Evolutionary conservation across 257 asterid species (phyloP).

Genomic region (Capsicum pubescens): DNA sequence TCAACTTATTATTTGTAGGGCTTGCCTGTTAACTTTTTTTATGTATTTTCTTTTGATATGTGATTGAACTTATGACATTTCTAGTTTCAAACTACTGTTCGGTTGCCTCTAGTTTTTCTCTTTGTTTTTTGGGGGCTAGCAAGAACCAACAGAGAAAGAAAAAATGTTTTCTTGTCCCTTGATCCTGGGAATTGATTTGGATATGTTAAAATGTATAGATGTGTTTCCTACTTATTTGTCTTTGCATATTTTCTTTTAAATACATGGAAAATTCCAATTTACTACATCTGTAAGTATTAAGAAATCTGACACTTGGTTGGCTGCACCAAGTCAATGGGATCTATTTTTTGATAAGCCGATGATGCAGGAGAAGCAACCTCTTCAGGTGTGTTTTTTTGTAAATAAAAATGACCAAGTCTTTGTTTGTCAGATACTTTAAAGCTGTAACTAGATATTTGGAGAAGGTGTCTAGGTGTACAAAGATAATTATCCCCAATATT

Average conservation of each 20-base stretch:
- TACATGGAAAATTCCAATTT: neutral
- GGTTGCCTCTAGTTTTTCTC: neutral
- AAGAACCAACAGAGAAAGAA: neutral
- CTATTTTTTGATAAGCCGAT: constrained; percentile 96
- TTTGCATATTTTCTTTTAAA: neutral
- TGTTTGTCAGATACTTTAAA: neutral
- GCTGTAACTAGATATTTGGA: constrained; percentile 17
- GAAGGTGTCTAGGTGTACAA: constrained; percentile 96
- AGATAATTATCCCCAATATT: constrained; percentile 83
- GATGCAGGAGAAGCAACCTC: constrained; percentile 99
- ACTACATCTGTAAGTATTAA: constrained; percentile 59
- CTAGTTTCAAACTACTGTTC: neutral
- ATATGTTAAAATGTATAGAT: neutral
- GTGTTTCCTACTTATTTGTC: neutral
- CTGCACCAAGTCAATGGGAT: constrained; percentile 99
- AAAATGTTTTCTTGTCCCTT: neutral
- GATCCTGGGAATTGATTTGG: neutral
- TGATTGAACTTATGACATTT: neutral
- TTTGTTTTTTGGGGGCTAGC: neutral
- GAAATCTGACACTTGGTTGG: constrained; percentile 95
- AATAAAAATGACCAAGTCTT: neutral
- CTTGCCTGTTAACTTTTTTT: neutral
- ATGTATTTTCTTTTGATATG: neutral
- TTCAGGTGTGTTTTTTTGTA: constrained; percentile 56
- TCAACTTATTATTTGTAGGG: no score